phyloP scores from a whole-genome alignment of 352 stramenopile genomes.

The Plasmopara viticola region DNA sequence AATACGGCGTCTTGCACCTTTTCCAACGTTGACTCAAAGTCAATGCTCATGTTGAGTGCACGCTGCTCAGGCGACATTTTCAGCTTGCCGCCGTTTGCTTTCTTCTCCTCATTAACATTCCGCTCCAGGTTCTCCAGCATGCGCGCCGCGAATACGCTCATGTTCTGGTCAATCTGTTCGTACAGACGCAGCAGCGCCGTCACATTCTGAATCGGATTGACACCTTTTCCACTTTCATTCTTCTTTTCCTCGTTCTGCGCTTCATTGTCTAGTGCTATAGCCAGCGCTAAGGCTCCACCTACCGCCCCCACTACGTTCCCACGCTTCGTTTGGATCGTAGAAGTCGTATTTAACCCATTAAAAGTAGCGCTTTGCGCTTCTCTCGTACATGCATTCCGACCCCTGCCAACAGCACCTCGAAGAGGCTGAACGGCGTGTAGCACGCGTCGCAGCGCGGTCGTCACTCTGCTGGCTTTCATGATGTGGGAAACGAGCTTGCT shows the following conservation, averaged over 20 bases:
- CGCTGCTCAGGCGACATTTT: conserved; percentile 56
- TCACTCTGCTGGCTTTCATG: conserved; percentile 5
- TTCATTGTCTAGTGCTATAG: conserved; percentile 3
- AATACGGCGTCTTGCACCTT: conserved; percentile 81
- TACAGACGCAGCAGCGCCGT: conserved; percentile 64
- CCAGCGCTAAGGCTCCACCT: conserved; percentile 10
- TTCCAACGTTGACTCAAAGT: conserved; percentile 71
- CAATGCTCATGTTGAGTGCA: conserved; percentile 77
- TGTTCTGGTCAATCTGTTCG: conserved; percentile 82
- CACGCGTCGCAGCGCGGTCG: conserved; percentile 10
- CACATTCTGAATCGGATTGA: conserved; percentile 70
- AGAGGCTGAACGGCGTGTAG: conserved; percentile 4
- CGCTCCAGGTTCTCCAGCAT: conserved; percentile 64
- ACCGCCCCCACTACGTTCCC: conserved; percentile 7
- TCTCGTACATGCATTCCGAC: not conserved
- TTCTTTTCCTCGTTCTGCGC: conserved; percentile 23
- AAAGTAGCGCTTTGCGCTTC: conserved; percentile 1
- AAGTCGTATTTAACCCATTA: conserved; percentile 5
- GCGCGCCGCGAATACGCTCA: conserved; percentile 63
- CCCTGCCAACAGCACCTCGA: not conserved
- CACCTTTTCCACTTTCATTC: conserved; percentile 29
- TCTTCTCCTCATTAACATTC: conserved; percentile 42
- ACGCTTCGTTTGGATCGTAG: conserved; percentile 3
- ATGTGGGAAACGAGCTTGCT: not conserved
- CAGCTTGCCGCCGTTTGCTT: conserved; percentile 38